Conservation (phyloP, 139 green algal species). For the Chlorella sp. region DNA sequence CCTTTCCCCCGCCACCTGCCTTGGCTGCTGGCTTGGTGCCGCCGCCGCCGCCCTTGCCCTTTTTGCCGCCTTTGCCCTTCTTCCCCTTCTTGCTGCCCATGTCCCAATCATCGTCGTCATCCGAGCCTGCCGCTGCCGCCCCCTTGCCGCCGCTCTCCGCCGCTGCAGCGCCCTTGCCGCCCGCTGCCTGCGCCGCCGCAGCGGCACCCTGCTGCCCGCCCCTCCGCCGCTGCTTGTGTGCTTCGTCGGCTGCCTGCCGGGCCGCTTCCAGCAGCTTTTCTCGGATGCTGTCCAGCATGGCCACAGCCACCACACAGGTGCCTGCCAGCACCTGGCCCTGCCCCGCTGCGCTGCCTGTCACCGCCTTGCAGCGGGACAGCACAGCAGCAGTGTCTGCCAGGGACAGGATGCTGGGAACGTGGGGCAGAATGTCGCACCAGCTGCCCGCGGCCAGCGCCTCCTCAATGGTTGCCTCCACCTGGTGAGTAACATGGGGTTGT, state of each 20-base stretch:
- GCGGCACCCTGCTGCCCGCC: constrained; percentile 22
- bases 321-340: constrained; percentile 44
- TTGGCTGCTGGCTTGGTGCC: constrained; percentile 21
- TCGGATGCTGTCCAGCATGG: constrained; percentile 51
- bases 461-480: constrained; percentile 42
- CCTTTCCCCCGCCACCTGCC: constrained; percentile 26
- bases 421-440: constrained; percentile 55
- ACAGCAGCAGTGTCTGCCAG: constrained; percentile 54
- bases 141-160: constrained; percentile 26
- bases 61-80: constrained; percentile 52
- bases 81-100: constrained; percentile 54
- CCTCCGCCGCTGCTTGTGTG: constrained; percentile 51
- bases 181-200: constrained; percentile 25
- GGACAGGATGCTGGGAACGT: constrained; percentile 61
- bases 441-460: constrained; percentile 37
- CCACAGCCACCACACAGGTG: constrained; percentile 57
- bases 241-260: constrained; percentile 54
- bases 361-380: constrained; percentile 41
- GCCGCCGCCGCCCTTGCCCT: not conserved
- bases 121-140: constrained; percentile 27
- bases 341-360: not conserved
- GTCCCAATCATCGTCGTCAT: constrained; percentile 67
- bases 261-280: constrained; percentile 47
- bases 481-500: too few species aligned
- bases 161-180: constrained; percentile 24